Conservation (phyloP, 495 filamentous ascomycete genomes). For the Trichoderma reesei region DNA sequence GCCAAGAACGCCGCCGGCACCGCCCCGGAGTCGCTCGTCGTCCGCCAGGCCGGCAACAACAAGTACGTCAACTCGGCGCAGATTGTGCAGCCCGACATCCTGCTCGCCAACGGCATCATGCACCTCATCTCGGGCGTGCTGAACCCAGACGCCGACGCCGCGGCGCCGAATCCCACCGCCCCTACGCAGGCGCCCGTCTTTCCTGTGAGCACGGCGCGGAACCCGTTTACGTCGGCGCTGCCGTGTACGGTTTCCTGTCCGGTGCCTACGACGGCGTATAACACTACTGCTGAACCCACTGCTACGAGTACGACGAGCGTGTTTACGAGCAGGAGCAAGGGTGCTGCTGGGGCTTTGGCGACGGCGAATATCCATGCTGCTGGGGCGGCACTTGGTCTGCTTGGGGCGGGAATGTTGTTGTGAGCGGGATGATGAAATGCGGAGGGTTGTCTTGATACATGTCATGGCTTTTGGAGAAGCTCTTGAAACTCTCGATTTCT, state of each 20-base stretch:
- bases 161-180: conserved; percentile 34
- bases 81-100: conserved; percentile 39
- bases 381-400: neutral
- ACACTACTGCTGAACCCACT: conserved; percentile 13
- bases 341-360: neutral
- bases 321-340: neutral
- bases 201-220: conserved; percentile 30
- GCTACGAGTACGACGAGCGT: neutral
- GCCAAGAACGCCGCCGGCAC: conserved; percentile 10
- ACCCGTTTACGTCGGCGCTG: conserved; percentile 37
- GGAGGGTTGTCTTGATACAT: neutral
- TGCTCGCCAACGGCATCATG: conserved; percentile 57
- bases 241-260: conserved; percentile 19
- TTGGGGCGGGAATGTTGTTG: neutral
- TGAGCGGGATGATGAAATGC: neutral
- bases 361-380: conserved; percentile 2
- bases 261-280: conserved; percentile 21
- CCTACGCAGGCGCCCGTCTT: conserved; percentile 41
- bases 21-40: conserved; percentile 39
- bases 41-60: conserved; percentile 32
- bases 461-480: no score
- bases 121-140: conserved; percentile 39
- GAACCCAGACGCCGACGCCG: conserved; percentile 42
- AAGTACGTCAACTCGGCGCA: conserved; percentile 31
- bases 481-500: no score